Conservation (phyloP, 2,329 filamentous ascomycete genomes). For the Xylaria sp. region DNA sequence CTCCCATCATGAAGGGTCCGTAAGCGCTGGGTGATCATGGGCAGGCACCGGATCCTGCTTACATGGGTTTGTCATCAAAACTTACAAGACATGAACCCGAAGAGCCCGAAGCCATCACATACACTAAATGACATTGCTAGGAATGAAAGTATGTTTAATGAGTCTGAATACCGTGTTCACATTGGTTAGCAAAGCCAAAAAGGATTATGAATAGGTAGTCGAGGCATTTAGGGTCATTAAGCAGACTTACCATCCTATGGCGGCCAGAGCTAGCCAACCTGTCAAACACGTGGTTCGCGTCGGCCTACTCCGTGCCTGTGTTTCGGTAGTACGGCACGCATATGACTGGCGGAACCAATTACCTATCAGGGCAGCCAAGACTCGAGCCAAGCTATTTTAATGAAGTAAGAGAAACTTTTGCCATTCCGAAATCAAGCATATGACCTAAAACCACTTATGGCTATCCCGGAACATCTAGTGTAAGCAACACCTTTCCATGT, state of each 20-base stretch:
- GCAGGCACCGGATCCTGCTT: neutral
- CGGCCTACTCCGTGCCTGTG: constrained; percentile 19
- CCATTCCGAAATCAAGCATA: neutral
- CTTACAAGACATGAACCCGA: neutral
- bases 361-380: constrained; percentile 14
- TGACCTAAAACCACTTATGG: constrained; percentile 1
- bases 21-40: neutral
- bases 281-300: constrained; percentile 34
- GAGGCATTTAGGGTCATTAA: too few species aligned
- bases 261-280: constrained; percentile 24
- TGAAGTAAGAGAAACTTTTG: constrained; percentile 1
- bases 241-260: too few species aligned
- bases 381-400: constrained; percentile 1
- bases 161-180: neutral
- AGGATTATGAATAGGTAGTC: neutral
- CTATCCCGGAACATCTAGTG: neutral
- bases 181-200: neutral
- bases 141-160: neutral
- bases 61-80: neutral
- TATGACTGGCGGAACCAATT: constrained; percentile 3
- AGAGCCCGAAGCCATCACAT: neutral
- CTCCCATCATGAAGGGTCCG: neutral
- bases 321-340: constrained; percentile 23
- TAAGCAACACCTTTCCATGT: neutral
- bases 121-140: neutral